A percentile compares a stretch with the other conserved stretches of the same genome.
phyloP scores from a whole-genome alignment of 495 filamentous ascomycete genomes.

The Baudoinia panamericana region DNA sequence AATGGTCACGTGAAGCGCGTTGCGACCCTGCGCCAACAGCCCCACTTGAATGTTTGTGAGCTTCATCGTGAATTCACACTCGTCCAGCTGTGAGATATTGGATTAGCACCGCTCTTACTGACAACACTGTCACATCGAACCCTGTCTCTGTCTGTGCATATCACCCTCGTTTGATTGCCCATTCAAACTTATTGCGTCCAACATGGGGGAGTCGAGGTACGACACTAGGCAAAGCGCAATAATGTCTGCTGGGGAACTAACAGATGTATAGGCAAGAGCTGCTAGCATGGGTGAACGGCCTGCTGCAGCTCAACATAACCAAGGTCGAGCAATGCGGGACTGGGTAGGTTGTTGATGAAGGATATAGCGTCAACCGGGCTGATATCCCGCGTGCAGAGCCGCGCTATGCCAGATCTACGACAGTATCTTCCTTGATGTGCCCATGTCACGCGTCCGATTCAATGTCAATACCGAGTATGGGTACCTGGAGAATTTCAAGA shows the following conservation, averaged over 20 bases:
- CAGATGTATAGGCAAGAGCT: slow-evolving; percentile 67
- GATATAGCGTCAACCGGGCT: not conserved
- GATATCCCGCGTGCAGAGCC: slow-evolving; percentile 45
- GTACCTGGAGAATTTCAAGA: slow-evolving; percentile 95
- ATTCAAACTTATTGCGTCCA: too few relatives aligned
- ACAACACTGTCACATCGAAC: too few relatives aligned
- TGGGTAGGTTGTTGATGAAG: slow-evolving; percentile 54
- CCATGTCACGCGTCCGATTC: slow-evolving; percentile 95
- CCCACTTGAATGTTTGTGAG: too few relatives aligned
- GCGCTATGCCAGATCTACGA: slow-evolving; percentile 95
- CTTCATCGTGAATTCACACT: too few relatives aligned
- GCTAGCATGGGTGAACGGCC: slow-evolving; percentile 91
- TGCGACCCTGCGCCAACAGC: too few relatives aligned
- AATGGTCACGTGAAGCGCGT: too few relatives aligned
- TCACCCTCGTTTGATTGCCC: too few relatives aligned
- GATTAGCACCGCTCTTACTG: too few relatives aligned
- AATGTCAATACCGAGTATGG: slow-evolving; percentile 94
- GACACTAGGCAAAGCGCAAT: not conserved
- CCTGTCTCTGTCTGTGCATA: too few relatives aligned
- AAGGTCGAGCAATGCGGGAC: slow-evolving; percentile 99
- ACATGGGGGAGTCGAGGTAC: slow-evolving; percentile 3
- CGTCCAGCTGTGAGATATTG: too few relatives aligned
- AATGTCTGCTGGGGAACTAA: not conserved
- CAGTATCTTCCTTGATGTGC: slow-evolving; percentile 90
- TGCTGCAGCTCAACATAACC: slow-evolving; percentile 91